Percentiles rank a stretch among this genome's conserved stretches.
Conservation (phyloP, 495 filamentous ascomycete species). For the Aspergillus biplanus region DNA sequence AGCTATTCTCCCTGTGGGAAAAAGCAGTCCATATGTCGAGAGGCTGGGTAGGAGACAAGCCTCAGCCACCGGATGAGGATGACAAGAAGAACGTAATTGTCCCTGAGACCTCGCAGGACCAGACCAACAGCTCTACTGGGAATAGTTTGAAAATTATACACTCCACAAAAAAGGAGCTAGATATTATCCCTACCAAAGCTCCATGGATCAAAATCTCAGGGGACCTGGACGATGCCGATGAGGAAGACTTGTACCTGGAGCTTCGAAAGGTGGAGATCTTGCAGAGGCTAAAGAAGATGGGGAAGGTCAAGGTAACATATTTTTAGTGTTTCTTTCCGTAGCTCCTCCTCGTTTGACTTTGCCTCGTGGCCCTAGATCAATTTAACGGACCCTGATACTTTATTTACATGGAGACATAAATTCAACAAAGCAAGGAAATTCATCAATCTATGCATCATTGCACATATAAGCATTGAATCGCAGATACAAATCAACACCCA, state of each 20-base stretch:
- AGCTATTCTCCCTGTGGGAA: constrained; percentile 76
- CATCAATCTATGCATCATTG: too few relatives aligned
- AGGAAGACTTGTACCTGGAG: constrained; percentile 47
- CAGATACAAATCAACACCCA: too few relatives aligned
- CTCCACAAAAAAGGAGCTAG: constrained; percentile 21
- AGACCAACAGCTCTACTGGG: neutral
- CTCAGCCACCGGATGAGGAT: constrained; percentile 1
- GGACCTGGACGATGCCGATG: constrained; percentile 44
- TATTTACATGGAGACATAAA: too few relatives aligned
- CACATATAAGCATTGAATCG: too few relatives aligned
- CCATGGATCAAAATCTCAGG: constrained; percentile 30
- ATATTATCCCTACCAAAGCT: constrained; percentile 22
- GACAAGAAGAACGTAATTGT: constrained; percentile 10
- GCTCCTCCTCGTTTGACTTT: too few relatives aligned
- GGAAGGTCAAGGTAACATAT: constrained; percentile 32
- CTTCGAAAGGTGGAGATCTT: constrained; percentile 46
- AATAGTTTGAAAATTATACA: constrained; percentile 18
- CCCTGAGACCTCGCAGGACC: neutral
- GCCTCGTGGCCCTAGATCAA: too few relatives aligned
- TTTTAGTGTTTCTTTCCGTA: constrained; percentile 14
- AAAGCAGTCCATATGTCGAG: constrained; percentile 84
- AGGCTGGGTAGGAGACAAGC: constrained; percentile 62
- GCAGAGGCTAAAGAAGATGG: constrained; percentile 43
- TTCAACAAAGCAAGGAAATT: too few relatives aligned
- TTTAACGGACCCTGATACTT: too few relatives aligned